Percentiles rank a stretch among this genome's conserved stretches.
phyloP scores from a whole-genome alignment of 495 filamentous ascomycete species.

The Lepidopterella palustris region DNA sequence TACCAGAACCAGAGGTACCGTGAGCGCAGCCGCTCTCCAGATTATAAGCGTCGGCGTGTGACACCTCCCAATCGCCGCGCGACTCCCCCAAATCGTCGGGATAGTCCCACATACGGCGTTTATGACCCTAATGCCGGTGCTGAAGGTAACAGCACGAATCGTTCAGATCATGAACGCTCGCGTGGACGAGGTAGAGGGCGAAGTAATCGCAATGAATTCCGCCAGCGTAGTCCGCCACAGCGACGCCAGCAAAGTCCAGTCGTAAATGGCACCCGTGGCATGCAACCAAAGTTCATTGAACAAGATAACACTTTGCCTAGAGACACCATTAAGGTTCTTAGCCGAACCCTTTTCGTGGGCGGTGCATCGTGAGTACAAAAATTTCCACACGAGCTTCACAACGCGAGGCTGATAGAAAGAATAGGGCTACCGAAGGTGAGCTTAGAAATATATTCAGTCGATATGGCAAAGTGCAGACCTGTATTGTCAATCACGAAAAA shows the following conservation, averaged over 20 bases:
- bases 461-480: constrained; percentile 86
- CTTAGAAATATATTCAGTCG: constrained; percentile 68
- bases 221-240: constrained; percentile 72
- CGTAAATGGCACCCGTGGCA: constrained; percentile 42
- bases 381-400: constrained; percentile 46
- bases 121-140: constrained; percentile 34
- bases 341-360: constrained; percentile 91
- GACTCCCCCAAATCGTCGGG: constrained; percentile 30
- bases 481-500: constrained; percentile 96
- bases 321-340: constrained; percentile 84
- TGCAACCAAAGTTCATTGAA: constrained; percentile 65
- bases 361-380: constrained; percentile 61
- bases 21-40: constrained; percentile 36
- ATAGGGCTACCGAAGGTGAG: constrained; percentile 63
- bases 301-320: constrained; percentile 67
- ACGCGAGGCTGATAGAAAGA: neutral
- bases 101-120: constrained; percentile 63
- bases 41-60: constrained; percentile 23
- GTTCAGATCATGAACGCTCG: constrained; percentile 22
- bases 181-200: constrained; percentile 23
- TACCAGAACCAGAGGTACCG: constrained; percentile 18
- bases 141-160: constrained; percentile 12
- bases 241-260: constrained; percentile 48
- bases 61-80: constrained; percentile 30
- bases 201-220: constrained; percentile 59